Conservation (phyloP, 2,329 filamentous ascomycete species). For the Cladophialophora bantiana region DNA sequence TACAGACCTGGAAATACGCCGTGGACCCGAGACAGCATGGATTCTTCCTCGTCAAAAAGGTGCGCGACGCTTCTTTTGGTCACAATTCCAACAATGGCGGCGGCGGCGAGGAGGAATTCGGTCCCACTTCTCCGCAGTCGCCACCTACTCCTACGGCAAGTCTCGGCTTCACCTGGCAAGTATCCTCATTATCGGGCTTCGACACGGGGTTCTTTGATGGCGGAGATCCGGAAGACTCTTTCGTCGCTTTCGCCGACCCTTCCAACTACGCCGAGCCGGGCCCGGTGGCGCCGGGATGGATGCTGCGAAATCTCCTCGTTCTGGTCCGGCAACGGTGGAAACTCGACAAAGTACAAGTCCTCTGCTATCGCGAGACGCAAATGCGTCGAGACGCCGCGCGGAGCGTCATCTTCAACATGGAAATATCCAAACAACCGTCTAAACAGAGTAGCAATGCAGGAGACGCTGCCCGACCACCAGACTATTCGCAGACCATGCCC, state of each 20-base stretch:
- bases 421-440: slow-evolving; percentile 28
- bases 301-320: slow-evolving; percentile 85
- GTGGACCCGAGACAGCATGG: slow-evolving; percentile 86
- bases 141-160: slow-evolving; percentile 62
- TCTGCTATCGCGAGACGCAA: slow-evolving; percentile 90
- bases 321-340: slow-evolving; percentile 83
- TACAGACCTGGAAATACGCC: slow-evolving; percentile 86
- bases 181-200: slow-evolving; percentile 77
- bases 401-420: slow-evolving; percentile 76
- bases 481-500: slow-evolving; percentile 63
- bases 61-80: slow-evolving; percentile 49
- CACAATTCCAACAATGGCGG: slow-evolving; percentile 37
- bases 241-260: slow-evolving; percentile 87
- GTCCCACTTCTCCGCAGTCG: slow-evolving; percentile 40
- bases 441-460: slow-evolving; percentile 34
- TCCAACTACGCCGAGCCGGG: slow-evolving; percentile 90
- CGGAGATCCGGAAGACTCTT: slow-evolving; percentile 74
- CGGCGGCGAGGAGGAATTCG: slow-evolving; percentile 44
- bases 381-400: slow-evolving; percentile 77
- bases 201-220: slow-evolving; percentile 87
- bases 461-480: neutral
- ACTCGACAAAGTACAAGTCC: slow-evolving; percentile 76
- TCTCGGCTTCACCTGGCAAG: slow-evolving; percentile 75
- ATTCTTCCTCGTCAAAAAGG: slow-evolving; percentile 91
- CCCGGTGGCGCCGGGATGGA: slow-evolving; percentile 95